These are phyloP conservation scores for Soucietia sequanensis DNA, from an alignment of 805 yeast genomes.

Conservation along the genomic window DNA sequence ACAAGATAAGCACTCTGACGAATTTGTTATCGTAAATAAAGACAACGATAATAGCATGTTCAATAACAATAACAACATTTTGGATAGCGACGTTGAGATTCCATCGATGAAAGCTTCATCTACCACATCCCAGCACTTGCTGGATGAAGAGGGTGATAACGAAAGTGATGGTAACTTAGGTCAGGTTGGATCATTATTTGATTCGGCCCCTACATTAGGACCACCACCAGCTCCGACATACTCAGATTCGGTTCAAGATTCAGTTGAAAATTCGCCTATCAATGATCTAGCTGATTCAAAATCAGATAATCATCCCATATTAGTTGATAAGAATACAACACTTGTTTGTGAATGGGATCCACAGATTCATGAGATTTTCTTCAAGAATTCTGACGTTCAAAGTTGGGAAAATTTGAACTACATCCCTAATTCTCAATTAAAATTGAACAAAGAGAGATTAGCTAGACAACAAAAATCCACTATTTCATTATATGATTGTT, in stretches of 20 bases:
- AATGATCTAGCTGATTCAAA: neutral
- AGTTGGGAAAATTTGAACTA: conserved; percentile 55
- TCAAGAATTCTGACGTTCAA: conserved; percentile 50
- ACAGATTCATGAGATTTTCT: conserved; percentile 48
- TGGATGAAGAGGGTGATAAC: conserved; percentile 29
- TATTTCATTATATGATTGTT: conserved; percentile 63
- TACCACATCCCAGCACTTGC: conserved; percentile 13
- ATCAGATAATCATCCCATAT: conserved; percentile 14
- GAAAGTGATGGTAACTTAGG: conserved; percentile 16
- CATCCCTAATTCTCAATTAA: conserved; percentile 55
- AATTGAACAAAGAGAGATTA: conserved; percentile 37
- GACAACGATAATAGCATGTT: conserved; percentile 18
- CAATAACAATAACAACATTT: conserved; percentile 11
- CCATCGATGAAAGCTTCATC: conserved; percentile 3
- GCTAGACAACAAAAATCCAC: conserved; percentile 45
- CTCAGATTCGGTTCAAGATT: conserved; percentile 17
- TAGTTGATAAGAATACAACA: conserved; percentile 21
- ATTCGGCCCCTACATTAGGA: conserved; percentile 5
- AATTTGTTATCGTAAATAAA: neutral
- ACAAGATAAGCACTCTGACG: conserved; percentile 6
- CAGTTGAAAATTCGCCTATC: conserved; percentile 19
- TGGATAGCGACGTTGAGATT: conserved; percentile 3
- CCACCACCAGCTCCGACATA: conserved; percentile 18
- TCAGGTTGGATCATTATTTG: conserved; percentile 6
- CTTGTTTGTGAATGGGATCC: conserved; percentile 68